These are phyloP conservation scores for Capsicum pubescens DNA, from an alignment of 257 asterid genomes.

Conservation along the genomic window DNA sequence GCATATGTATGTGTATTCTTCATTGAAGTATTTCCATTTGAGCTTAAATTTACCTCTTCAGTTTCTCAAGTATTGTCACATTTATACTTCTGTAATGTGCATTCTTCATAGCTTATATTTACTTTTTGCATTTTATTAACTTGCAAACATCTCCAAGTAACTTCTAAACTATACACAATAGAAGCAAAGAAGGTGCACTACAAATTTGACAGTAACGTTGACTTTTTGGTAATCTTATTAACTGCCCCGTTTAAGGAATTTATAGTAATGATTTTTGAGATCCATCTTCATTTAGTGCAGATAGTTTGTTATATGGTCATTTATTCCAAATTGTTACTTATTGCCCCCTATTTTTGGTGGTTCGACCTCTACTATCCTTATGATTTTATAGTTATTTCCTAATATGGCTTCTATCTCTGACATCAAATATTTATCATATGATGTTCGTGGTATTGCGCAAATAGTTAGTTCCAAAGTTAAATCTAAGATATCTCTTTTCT, in stretches of 20 bases:
- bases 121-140: background rate
- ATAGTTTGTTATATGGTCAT: constrained; percentile 9
- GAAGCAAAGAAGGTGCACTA: constrained; percentile 89
- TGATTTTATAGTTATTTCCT: constrained; percentile 73
- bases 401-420: constrained; percentile 88
- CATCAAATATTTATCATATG: constrained; percentile 85
- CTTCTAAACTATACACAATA: constrained; percentile 79
- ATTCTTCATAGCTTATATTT: background rate
- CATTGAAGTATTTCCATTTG: background rate
- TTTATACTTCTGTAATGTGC: constrained; percentile 20
- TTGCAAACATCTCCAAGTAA: constrained; percentile 61
- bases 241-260: background rate
- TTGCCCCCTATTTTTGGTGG: constrained; percentile 25
- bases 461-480: constrained; percentile 72
- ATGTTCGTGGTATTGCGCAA: constrained; percentile 75
- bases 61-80: background rate
- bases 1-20: background rate
- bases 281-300: constrained; percentile 2
- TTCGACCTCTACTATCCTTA: constrained; percentile 12
- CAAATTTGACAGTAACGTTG: constrained; percentile 67
- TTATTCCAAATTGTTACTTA: constrained; percentile 25
- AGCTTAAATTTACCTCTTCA: background rate
- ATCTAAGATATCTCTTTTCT: constrained; percentile 65
- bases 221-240: constrained; percentile 75
- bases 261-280: background rate